phyloP scores from a whole-genome alignment of 257 asterid genomes.

The Solanum chiquidenum region DNA sequence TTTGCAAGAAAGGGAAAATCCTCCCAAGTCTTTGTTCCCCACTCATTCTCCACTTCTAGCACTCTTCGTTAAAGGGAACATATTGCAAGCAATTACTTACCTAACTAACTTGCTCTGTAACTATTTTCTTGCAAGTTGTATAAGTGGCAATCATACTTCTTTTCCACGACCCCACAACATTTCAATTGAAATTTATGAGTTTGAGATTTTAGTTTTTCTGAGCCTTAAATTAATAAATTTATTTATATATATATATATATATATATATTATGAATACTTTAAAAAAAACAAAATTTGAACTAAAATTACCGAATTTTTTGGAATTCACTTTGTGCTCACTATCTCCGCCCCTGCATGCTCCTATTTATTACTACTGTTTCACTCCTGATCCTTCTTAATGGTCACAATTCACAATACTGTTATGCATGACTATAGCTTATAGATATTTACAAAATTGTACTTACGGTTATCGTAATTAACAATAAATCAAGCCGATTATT shows the following conservation, averaged over 20 bases:
- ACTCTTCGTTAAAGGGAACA: not conserved
- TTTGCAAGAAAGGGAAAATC: not conserved
- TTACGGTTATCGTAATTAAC: not conserved
- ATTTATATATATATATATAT: too few relatives aligned
- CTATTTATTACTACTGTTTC: not conserved
- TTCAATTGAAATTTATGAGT: not conserved
- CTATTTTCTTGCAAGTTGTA: not conserved
- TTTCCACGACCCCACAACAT: not conserved
- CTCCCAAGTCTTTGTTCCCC: not conserved
- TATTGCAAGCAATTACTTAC: not conserved
- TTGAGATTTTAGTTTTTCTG: too few relatives aligned
- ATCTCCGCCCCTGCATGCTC: not conserved
- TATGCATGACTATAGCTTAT: not conserved
- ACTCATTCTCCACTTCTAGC: not conserved
- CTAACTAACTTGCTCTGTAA: not conserved
- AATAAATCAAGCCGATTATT: not conserved
- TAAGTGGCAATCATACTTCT: not conserved
- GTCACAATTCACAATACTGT: not conserved
- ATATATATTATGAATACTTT: too few relatives aligned
- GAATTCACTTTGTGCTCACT: not conserved
- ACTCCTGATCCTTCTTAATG: not conserved
- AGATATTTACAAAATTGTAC: not conserved
- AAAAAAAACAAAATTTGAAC: too few relatives aligned
- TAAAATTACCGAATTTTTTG: too few relatives aligned
- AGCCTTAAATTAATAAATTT: too few relatives aligned